These are phyloP conservation scores for Suillus discolor DNA, from an alignment of 768 basidiomycete species.

Conservation along the genomic window DNA sequence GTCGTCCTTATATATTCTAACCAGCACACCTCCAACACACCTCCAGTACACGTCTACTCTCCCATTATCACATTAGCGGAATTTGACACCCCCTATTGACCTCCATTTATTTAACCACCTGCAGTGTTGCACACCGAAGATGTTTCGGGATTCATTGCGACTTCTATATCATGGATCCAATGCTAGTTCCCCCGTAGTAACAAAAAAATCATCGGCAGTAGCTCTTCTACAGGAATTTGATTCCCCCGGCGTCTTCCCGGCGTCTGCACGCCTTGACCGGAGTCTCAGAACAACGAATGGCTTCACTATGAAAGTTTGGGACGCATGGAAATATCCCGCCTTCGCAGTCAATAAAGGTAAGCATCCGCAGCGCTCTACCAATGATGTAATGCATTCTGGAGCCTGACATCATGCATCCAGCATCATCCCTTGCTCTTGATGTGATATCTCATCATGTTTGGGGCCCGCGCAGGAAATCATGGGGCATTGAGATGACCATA, in stretches of 20 bases:
- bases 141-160: conserved; percentile 28
- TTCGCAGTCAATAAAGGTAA: conserved; percentile 69
- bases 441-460: conserved; percentile 78
- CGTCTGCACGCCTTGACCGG: conserved; percentile 72
- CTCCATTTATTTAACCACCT: neutral
- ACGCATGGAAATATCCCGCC: conserved; percentile 72
- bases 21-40: neutral
- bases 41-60: neutral
- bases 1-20: neutral
- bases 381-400: neutral
- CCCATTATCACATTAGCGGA: neutral
- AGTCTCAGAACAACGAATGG: conserved; percentile 61
- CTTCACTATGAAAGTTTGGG: conserved; percentile 62
- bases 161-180: conserved; percentile 19
- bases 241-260: conserved; percentile 68
- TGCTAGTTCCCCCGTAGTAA: conserved; percentile 22
- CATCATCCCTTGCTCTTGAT: conserved; percentile 54
- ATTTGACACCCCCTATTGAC: neutral
- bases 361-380: neutral
- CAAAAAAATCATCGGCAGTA: conserved; percentile 6
- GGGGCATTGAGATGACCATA: conserved; percentile 95
- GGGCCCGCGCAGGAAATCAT: conserved; percentile 87
- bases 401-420: conserved; percentile 13
- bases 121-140: conserved; percentile 11
- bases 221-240: conserved; percentile 54